A percentile compares a stretch with the other conserved stretches of the same genome.
phyloP scores from a whole-genome alignment of 192 early-diverging fungal genomes.

The Backusella westeae region DNA sequence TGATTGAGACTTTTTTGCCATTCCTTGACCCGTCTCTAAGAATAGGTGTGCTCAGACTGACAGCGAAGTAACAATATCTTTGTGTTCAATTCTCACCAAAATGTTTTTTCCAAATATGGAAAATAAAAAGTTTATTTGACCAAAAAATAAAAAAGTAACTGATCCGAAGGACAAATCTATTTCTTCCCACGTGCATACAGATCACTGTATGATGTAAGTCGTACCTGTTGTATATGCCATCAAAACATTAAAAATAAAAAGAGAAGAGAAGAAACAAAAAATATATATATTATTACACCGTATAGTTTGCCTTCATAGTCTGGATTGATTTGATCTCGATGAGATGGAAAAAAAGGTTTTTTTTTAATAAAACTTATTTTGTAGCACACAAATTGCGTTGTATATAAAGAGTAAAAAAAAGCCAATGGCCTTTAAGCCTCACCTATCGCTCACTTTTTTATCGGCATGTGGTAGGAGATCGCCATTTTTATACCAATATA shows the following conservation, averaged over 20 bases:
- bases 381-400: neutral
- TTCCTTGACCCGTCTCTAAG: neutral
- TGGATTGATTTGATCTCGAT: neutral
- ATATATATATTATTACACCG: neutral
- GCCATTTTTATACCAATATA: neutral
- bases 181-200: neutral
- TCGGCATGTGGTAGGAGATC: neutral
- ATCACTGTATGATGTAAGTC: constrained; percentile 2
- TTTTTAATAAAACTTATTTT: neutral
- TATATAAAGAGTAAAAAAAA: neutral
- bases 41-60: neutral
- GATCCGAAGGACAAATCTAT: neutral
- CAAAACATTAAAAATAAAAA: neutral
- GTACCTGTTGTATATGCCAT: neutral
- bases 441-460: neutral
- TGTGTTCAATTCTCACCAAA: neutral
- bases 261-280: neutral
- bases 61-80: neutral
- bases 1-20: constrained; percentile 1
- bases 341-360: too few relatives aligned
- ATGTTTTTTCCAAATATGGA: neutral
- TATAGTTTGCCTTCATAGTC: neutral
- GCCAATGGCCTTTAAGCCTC: constrained; percentile 5
- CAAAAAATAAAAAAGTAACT: neutral
- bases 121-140: neutral